A percentile compares a stretch with the other conserved stretches of the same genome.
phyloP scores from a whole-genome alignment of 352 stramenopile species.

The Pythium volutum region DNA sequence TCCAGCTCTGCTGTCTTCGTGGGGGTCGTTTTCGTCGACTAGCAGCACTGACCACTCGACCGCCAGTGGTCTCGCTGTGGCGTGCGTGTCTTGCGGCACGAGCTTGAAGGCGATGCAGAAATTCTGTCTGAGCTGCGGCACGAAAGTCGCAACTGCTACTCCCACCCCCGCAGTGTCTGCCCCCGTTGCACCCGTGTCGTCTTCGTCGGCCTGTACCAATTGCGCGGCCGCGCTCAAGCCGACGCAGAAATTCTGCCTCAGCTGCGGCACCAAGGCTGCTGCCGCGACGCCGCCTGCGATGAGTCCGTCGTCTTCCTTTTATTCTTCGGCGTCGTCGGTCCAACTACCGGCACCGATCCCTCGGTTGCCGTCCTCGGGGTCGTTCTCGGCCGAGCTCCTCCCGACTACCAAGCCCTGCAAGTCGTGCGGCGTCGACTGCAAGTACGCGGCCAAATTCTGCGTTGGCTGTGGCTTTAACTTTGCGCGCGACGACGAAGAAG shows the following conservation, averaged over 20 bases:
- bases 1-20: not conserved
- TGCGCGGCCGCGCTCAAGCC: conserved; percentile 57
- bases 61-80: conserved; percentile 10
- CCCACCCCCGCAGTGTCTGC: too few species aligned
- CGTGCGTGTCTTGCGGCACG: conserved; percentile 47
- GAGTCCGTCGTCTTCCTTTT: conserved; percentile 4
- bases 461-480: conserved; percentile 81
- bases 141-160: conserved; percentile 33
- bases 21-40: conserved; percentile 7
- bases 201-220: conserved; percentile 30
- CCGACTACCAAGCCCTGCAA: conserved; percentile 53
- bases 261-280: conserved; percentile 64
- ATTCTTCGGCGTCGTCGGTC: conserved; percentile 31
- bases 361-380: conserved; percentile 28
- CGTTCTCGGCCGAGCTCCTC: conserved; percentile 33
- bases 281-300: conserved; percentile 6
- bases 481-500: conserved; percentile 65
- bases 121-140: conserved; percentile 78
- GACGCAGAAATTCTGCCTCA: conserved; percentile 74
- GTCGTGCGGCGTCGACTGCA: conserved; percentile 67
- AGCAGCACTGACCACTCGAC: conserved; percentile 20
- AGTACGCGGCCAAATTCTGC: conserved; percentile 78
- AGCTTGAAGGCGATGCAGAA: conserved; percentile 63
- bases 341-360: conserved; percentile 58
- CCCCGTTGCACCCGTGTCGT: conserved; percentile 2